A percentile compares a stretch with the other conserved stretches of the same genome.
phyloP scores from a whole-genome alignment of 805 yeast genomes.

The Gaillardinia entomophila region DNA sequence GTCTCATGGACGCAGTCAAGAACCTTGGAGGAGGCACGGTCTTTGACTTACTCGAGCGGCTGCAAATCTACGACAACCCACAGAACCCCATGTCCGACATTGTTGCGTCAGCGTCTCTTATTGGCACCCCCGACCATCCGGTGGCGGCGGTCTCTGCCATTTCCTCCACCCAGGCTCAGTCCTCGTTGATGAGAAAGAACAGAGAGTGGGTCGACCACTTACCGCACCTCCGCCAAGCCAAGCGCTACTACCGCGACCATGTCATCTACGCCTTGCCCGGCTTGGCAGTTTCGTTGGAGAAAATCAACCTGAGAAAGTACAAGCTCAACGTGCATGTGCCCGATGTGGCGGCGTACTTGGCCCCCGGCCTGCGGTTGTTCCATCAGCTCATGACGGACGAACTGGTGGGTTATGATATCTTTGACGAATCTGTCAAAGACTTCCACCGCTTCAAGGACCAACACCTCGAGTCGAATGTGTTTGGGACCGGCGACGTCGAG shows the following conservation, averaged over 20 bases:
- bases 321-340: slow-evolving; percentile 36
- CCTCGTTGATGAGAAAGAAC: neutral
- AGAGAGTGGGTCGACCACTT: slow-evolving; percentile 18
- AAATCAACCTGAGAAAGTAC: slow-evolving; percentile 29
- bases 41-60: slow-evolving; percentile 9
- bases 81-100: slow-evolving; percentile 20
- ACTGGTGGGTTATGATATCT: no score
- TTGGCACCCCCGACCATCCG: slow-evolving; percentile 12
- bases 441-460: slow-evolving; percentile 14
- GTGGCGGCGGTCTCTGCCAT: neutral
- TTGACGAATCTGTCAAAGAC: slow-evolving; percentile 9
- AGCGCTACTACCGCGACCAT: slow-evolving; percentile 20
- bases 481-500: slow-evolving; percentile 9
- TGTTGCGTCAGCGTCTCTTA: slow-evolving; percentile 19
- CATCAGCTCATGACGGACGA: no score
- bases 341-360: slow-evolving; percentile 30
- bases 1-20: slow-evolving; percentile 5
- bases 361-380: slow-evolving; percentile 22
- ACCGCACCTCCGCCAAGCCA: slow-evolving; percentile 21
- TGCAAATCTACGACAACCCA: slow-evolving; percentile 19
- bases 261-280: slow-evolving; percentile 25
- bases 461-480: slow-evolving; percentile 6
- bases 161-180: neutral
- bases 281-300: slow-evolving; percentile 33
- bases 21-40: slow-evolving; percentile 4